A percentile compares a stretch with the other conserved stretches of the same genome.
Evolutionary conservation across 83 land plant species (phyloP).

Genomic region (Larix sibirica): DNA sequence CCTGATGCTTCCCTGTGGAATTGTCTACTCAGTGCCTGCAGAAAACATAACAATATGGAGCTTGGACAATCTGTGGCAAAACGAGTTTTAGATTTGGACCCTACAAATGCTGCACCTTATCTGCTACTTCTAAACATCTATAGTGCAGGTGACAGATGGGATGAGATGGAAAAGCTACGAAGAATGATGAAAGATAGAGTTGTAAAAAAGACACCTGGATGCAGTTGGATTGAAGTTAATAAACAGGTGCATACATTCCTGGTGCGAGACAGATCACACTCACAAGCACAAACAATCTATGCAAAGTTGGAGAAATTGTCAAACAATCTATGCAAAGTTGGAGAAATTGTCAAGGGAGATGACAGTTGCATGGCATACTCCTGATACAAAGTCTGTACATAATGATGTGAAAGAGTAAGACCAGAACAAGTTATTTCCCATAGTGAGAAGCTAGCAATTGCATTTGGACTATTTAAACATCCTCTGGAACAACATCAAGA

Average conservation of each 20-base stretch:
- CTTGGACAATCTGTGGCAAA: conserved; percentile 16
- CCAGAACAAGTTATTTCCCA: background rate
- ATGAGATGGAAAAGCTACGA: background rate
- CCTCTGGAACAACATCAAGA: conserved; percentile 3
- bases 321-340: no score
- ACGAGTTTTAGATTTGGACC: conserved; percentile 21
- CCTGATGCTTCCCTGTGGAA: conserved; percentile 46
- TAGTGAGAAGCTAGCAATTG: background rate
- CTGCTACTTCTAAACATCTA: conserved; percentile 5
- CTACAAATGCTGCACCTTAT: conserved; percentile 13
- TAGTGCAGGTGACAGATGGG: conserved; percentile 10
- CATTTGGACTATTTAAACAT: background rate
- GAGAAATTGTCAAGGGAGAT: background rate
- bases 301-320: background rate
- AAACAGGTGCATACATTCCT: conserved; percentile 13
- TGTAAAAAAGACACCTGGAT: conserved; percentile 12
- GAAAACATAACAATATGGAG: conserved; percentile 21
- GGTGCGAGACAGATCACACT: background rate
- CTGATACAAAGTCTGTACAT: background rate
- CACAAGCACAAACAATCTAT: background rate
- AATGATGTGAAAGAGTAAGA: conserved; percentile 21
- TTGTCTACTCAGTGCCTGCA: conserved; percentile 46
- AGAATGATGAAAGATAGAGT: background rate
- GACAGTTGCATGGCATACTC: background rate
- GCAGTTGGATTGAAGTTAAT: conserved; percentile 24